A percentile compares a stretch with the other conserved stretches of the same genome.
These are phyloP conservation scores for Alternaria brassicicola DNA, from an alignment of 2,329 filamentous ascomycete genomes.

Conservation along the genomic window DNA sequence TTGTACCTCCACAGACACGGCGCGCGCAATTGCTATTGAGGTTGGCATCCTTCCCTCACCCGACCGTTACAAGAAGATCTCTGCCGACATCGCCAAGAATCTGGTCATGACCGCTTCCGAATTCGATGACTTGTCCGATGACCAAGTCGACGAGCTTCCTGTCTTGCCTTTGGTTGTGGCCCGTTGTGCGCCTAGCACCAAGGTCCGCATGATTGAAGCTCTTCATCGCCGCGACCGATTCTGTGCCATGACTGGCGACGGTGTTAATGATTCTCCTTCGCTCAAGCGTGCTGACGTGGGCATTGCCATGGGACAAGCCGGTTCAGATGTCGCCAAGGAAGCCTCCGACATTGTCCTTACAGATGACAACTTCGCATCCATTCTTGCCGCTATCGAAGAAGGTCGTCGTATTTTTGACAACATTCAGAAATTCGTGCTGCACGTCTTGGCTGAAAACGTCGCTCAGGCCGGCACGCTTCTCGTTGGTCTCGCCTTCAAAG, in stretches of 20 bases:
- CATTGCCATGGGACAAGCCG: conserved; percentile 83
- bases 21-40: conserved; percentile 52
- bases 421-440: conserved; percentile 85
- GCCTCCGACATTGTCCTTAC: conserved; percentile 84
- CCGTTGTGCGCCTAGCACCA: conserved; percentile 82
- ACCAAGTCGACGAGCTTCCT: conserved; percentile 74
- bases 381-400: conserved; percentile 81
- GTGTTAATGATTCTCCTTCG: conserved; percentile 85
- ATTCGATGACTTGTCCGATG: conserved; percentile 78
- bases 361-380: conserved; percentile 87
- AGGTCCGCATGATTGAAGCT: conserved; percentile 89
- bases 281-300: conserved; percentile 82
- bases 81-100: conserved; percentile 37
- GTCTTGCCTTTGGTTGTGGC: conserved; percentile 82
- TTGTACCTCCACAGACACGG: background rate
- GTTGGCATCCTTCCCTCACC: conserved; percentile 53
- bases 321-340: conserved; percentile 84
- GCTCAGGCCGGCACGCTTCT: conserved; percentile 82
- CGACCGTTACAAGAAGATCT: conserved; percentile 29
- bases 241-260: conserved; percentile 88
- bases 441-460: conserved; percentile 77
- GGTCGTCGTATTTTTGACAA: conserved; percentile 87
- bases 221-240: conserved; percentile 77
- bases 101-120: conserved; percentile 57
- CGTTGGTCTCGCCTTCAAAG: conserved; percentile 82